Percentiles rank a stretch among this genome's conserved stretches.
phyloP scores from a whole-genome alignment of 2,329 filamentous ascomycete genomes.

The Magnaporthales sp. region DNA sequence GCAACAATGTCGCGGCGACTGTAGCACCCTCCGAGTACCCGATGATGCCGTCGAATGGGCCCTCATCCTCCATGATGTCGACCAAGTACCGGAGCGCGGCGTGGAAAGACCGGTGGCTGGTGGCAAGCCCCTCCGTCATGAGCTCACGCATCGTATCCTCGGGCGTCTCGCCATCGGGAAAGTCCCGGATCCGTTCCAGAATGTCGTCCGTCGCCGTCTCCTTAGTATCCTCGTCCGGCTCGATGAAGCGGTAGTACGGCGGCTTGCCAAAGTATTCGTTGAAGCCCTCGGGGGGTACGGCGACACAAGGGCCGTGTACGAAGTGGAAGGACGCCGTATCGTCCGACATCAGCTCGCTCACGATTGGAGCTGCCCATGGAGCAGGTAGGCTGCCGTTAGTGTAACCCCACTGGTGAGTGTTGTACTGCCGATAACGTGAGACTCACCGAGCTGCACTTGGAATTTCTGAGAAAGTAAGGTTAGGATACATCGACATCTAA shows the following conservation, averaged over 20 bases:
- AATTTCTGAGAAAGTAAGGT: constrained; percentile 34
- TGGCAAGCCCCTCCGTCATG: constrained; percentile 22
- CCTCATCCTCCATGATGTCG: constrained; percentile 34
- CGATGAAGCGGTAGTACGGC: constrained; percentile 48
- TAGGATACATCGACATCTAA: background rate
- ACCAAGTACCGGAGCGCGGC: constrained; percentile 32
- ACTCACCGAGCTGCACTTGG: constrained; percentile 38
- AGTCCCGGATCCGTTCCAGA: constrained; percentile 42
- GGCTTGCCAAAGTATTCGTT: constrained; percentile 48
- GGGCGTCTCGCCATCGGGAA: constrained; percentile 39
- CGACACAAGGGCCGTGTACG: constrained; percentile 40
- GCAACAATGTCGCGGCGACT: constrained; percentile 41
- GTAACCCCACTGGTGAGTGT: background rate
- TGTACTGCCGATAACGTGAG: background rate
- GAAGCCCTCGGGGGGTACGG: constrained; percentile 43
- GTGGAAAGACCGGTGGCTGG: constrained; percentile 25
- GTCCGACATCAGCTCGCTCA: constrained; percentile 38
- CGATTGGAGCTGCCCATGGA: constrained; percentile 24
- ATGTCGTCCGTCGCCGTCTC: constrained; percentile 34
- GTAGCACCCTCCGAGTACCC: constrained; percentile 54
- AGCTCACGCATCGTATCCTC: constrained; percentile 49
- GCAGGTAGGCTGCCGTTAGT: background rate
- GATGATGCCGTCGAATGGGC: constrained; percentile 43
- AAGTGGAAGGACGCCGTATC: constrained; percentile 40
- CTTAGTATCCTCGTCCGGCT: constrained; percentile 35